phyloP scores from a whole-genome alignment of 176 grass and related monocot genomes.

The Carex kokanica region DNA sequence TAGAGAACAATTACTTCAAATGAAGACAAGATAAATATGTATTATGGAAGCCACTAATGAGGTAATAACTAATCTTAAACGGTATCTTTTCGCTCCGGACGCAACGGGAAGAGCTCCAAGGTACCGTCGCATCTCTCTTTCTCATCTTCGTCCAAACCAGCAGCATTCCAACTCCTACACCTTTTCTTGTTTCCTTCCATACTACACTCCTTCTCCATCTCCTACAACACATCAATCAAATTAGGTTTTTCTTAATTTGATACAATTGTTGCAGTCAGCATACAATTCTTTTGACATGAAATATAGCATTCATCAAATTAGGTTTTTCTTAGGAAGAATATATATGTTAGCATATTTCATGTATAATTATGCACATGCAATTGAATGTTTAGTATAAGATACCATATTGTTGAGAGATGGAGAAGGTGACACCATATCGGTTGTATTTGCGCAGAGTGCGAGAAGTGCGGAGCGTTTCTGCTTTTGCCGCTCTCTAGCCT shows the following conservation, averaged over 20 bases:
- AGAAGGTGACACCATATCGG: slow-evolving; percentile 28
- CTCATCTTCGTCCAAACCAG: slow-evolving; percentile 8
- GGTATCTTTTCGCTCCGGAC: slow-evolving; percentile 47
- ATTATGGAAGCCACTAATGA: not conserved
- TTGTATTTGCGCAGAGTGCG: slow-evolving; percentile 41
- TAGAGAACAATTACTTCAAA: not conserved
- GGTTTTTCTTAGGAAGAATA: not conserved
- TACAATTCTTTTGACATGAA: not conserved
- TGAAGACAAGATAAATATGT: not conserved
- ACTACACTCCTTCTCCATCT: not conserved
- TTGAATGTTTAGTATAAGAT: not conserved
- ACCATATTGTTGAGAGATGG: not conserved
- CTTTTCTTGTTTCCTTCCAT: slow-evolving; percentile 14
- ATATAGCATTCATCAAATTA: not conserved
- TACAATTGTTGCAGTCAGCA: not conserved
- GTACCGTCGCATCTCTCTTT: slow-evolving; percentile 37
- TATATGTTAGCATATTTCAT: not conserved
- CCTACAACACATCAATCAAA: slow-evolving; percentile 5
- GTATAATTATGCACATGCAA: too few relatives aligned
- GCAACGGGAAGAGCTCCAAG: slow-evolving; percentile 90
- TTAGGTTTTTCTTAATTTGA: not conserved
- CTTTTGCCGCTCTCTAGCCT: slow-evolving; percentile 90
- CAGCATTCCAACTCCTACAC: not conserved
- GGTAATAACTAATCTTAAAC: not conserved
- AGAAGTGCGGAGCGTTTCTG: slow-evolving; percentile 86